These are phyloP conservation scores for Dothidotthia symphoricarpi DNA, from an alignment of 2,329 filamentous ascomycete species.

Conservation along the genomic window DNA sequence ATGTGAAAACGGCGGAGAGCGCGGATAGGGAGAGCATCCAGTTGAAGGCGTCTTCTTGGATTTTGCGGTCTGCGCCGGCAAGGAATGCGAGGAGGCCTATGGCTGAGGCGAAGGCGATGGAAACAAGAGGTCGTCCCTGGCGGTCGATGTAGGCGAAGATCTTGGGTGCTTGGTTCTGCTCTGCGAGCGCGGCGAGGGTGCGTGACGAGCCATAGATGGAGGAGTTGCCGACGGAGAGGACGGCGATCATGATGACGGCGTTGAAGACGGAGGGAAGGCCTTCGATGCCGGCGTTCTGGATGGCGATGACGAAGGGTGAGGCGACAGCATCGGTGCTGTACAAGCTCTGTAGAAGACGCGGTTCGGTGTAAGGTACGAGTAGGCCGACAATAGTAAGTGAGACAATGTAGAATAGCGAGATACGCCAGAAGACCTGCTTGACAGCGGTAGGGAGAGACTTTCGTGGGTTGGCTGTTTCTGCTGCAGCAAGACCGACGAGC, in stretches of 20 bases:
- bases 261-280: slow-evolving; percentile 89
- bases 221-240: slow-evolving; percentile 88
- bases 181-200: slow-evolving; percentile 83
- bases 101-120: slow-evolving; percentile 53
- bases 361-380: slow-evolving; percentile 71
- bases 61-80: slow-evolving; percentile 43
- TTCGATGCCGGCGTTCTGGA: slow-evolving; percentile 76
- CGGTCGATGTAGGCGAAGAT: slow-evolving; percentile 62
- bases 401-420: slow-evolving; percentile 74
- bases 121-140: slow-evolving; percentile 58
- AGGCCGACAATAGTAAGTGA: slow-evolving; percentile 78
- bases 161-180: slow-evolving; percentile 63
- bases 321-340: slow-evolving; percentile 67
- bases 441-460: slow-evolving; percentile 86
- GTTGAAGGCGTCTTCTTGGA: slow-evolving; percentile 52
- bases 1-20: slow-evolving; percentile 72
- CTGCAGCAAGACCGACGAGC: slow-evolving; percentile 73
- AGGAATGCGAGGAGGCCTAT: slow-evolving; percentile 62
- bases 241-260: slow-evolving; percentile 86
- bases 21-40: slow-evolving; percentile 71
- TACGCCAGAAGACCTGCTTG: slow-evolving; percentile 93
- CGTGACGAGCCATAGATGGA: slow-evolving; percentile 88
- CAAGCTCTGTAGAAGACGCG: slow-evolving; percentile 58
- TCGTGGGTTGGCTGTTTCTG: slow-evolving; percentile 74
- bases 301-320: slow-evolving; percentile 92